Percentiles rank a stretch among this genome's conserved stretches.
Evolutionary conservation across 257 asterid genomes (phyloP).

Genomic region (Ophiorrhiza pumila): DNA sequence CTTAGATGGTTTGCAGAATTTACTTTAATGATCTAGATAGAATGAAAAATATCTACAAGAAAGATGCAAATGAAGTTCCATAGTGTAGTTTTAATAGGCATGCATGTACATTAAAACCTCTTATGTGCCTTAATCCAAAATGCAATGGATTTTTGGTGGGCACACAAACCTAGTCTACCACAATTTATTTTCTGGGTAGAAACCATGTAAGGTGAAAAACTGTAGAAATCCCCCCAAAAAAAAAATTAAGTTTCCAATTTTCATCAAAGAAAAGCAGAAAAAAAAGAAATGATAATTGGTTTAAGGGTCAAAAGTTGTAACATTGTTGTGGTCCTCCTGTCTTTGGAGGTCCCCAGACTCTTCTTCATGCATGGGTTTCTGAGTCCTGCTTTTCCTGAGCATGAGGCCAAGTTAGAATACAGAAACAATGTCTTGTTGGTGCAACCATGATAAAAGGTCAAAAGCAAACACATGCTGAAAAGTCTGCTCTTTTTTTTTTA

Average conservation of each 20-base stretch:
- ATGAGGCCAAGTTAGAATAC: conserved; percentile 23
- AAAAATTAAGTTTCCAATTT: too few species aligned
- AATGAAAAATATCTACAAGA: background rate
- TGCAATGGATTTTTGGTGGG: background rate
- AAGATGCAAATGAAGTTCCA: too few species aligned
- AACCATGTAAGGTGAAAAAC: background rate
- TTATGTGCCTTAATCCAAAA: too few species aligned
- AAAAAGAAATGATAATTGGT: background rate
- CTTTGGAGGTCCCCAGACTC: conserved; percentile 19
- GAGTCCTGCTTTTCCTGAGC: conserved; percentile 24
- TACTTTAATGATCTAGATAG: background rate
- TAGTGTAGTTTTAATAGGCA: too few species aligned
- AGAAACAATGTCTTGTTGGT: conserved; percentile 11
- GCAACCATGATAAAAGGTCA: conserved; percentile 30
- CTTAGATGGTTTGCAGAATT: background rate
- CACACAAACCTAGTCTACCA: too few species aligned
- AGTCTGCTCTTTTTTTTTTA: conserved; percentile 6
- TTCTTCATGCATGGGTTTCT: conserved; percentile 39
- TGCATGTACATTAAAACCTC: too few species aligned
- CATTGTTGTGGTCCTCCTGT: conserved; percentile 30
- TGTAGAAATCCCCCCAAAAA: background rate
- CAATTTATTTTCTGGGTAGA: too few species aligned
- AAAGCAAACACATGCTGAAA: conserved; percentile 44
- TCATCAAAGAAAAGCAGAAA: background rate
- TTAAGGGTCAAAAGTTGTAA: conserved; percentile 6